phyloP scores from a whole-genome alignment of 2,329 filamentous ascomycete species.

The Clonostachys rosea region DNA sequence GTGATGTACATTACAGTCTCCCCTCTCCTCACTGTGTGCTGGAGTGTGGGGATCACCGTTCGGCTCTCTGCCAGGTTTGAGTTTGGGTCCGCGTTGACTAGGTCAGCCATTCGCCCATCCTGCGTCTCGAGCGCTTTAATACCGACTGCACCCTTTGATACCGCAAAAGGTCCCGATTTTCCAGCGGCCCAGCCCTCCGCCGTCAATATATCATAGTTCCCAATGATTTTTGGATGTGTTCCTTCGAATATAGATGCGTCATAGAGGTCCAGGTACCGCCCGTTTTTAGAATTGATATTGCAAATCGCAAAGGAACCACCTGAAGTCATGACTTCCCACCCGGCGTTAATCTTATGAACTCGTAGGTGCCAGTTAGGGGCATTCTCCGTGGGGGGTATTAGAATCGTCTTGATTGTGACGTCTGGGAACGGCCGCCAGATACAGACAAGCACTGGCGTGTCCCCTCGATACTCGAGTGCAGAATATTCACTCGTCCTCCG shows the following conservation, averaged over 20 bases:
- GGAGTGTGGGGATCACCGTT: conserved; percentile 67
- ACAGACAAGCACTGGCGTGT: conserved; percentile 58
- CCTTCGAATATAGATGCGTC: conserved; percentile 39
- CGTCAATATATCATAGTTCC: conserved; percentile 54
- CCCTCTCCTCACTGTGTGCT: conserved; percentile 53
- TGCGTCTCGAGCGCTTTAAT: conserved; percentile 51
- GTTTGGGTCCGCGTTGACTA: conserved; percentile 75
- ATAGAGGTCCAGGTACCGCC: conserved; percentile 46
- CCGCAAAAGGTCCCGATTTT: conserved; percentile 47
- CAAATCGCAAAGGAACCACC: conserved; percentile 72
- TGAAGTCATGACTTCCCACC: conserved; percentile 61
- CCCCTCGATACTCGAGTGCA: conserved; percentile 51
- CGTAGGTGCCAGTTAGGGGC: conserved; percentile 68
- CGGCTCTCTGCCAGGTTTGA: conserved; percentile 71
- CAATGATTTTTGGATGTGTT: conserved; percentile 50
- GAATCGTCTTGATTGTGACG: conserved; percentile 59
- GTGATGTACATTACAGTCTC: conserved; percentile 63
- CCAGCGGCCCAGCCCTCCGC: conserved; percentile 49
- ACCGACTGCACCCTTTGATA: conserved; percentile 45
- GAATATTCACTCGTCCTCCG: conserved; percentile 64
- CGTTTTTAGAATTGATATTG: conserved; percentile 42
- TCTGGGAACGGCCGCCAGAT: conserved; percentile 68
- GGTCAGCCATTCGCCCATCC: conserved; percentile 49
- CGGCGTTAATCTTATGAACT: conserved; percentile 55
- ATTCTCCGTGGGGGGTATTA: conserved; percentile 54